phyloP scores from a whole-genome alignment of 164 flowering plant species.

The Paratinospora sagittata region DNA sequence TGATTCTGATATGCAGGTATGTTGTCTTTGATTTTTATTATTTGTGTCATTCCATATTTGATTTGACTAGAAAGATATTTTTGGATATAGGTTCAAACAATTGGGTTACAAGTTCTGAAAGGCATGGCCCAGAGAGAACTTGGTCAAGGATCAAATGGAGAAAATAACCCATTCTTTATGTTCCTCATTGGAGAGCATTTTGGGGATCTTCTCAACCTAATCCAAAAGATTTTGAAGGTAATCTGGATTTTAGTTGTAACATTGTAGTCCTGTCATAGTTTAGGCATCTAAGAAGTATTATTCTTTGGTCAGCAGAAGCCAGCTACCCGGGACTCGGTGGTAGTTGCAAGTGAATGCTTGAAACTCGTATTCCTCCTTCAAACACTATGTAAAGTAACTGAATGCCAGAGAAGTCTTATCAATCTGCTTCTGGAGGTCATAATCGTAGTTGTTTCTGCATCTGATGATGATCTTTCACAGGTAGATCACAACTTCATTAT shows the following conservation, averaged over 20 bases:
- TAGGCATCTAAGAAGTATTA: neutral
- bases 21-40: neutral
- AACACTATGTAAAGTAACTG: constrained; percentile 46
- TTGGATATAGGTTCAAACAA: constrained; percentile 57
- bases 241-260: neutral
- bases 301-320: constrained; percentile 45
- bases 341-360: constrained; percentile 63
- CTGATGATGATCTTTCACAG: constrained; percentile 41
- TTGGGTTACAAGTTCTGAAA: constrained; percentile 69
- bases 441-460: constrained; percentile 49
- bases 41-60: neutral
- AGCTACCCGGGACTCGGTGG: constrained; percentile 45
- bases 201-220: constrained; percentile 39
- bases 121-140: constrained; percentile 44
- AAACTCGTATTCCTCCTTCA: constrained; percentile 67
- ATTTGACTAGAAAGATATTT: neutral
- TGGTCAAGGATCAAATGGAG: constrained; percentile 22
- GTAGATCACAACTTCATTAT: constrained; percentile 22
- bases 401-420: constrained; percentile 52
- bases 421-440: constrained; percentile 65
- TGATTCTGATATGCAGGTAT: constrained; percentile 58
- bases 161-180: constrained; percentile 37
- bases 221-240: constrained; percentile 53
- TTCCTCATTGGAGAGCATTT: constrained; percentile 61
- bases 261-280: constrained; percentile 1